These are phyloP conservation scores for Myxozyma nipponensis DNA, from an alignment of 805 yeast genomes.

Conservation along the genomic window DNA sequence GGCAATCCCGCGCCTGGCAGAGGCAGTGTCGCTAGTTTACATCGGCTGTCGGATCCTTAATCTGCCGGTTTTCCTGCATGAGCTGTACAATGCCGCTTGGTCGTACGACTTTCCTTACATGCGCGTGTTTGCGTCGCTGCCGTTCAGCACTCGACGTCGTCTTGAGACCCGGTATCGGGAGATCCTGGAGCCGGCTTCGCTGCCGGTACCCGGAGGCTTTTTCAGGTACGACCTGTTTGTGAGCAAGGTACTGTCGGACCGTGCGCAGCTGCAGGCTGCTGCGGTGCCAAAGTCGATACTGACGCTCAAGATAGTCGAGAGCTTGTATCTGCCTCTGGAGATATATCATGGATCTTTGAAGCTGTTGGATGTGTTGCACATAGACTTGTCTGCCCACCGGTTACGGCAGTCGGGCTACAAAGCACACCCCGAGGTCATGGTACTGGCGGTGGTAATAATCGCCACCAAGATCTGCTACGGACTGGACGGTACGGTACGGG, in stretches of 20 bases:
- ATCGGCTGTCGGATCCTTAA: conserved; percentile 19
- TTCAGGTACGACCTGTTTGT: conserved; percentile 2
- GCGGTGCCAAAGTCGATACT: conserved; percentile 2
- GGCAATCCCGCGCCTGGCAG: conserved; percentile 3
- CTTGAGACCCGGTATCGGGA: conserved; percentile 12
- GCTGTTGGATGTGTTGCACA: conserved; percentile 1
- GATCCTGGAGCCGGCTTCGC: conserved; percentile 12
- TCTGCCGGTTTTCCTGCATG: conserved; percentile 20
- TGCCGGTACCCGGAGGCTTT: conserved; percentile 18
- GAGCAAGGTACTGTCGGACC: conserved; percentile 1
- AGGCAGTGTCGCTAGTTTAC: conserved; percentile 19
- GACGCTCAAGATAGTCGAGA: conserved; percentile 10
- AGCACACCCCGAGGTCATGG: conserved; percentile 21
- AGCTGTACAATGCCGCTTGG: conserved; percentile 12
- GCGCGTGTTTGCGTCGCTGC: conserved; percentile 10
- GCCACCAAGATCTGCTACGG: conserved; percentile 28
- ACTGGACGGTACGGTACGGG: conserved; percentile 17
- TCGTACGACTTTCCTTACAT: conserved; percentile 18
- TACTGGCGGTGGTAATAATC: conserved; percentile 17
- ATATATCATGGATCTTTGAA: conserved; percentile 13
- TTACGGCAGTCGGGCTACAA: not conserved
- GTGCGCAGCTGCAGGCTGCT: conserved; percentile 2
- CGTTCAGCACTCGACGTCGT: conserved; percentile 9
- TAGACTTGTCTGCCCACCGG: conserved; percentile 3
- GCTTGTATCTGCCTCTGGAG: conserved; percentile 21